These are phyloP conservation scores for Pilasporangium apinafurcum DNA, from an alignment of 352 stramenopile species.

Conservation along the genomic window DNA sequence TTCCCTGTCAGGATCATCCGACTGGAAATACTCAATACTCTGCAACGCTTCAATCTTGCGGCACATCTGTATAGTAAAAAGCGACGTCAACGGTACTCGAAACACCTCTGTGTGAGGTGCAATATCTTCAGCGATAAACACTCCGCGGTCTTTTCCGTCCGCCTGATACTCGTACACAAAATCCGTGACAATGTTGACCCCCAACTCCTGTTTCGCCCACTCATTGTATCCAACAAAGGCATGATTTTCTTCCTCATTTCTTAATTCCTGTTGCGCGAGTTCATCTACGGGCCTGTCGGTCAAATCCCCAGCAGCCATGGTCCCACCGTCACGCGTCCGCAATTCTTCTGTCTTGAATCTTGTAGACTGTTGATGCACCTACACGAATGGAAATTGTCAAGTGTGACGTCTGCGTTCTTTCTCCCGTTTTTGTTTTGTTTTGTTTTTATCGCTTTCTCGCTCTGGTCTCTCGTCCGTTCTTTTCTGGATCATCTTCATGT, in stretches of 20 bases:
- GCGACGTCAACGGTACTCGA: conserved; percentile 48
- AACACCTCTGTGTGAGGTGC: conserved; percentile 65
- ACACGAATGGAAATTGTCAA: too few relatives aligned
- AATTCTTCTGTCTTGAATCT: too few relatives aligned
- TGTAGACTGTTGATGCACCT: too few relatives aligned
- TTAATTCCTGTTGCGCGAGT: neutral
- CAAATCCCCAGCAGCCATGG: neutral
- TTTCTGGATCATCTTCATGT: too few relatives aligned
- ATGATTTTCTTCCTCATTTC: conserved; percentile 7
- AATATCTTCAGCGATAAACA: conserved; percentile 81
- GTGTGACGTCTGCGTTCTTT: too few relatives aligned
- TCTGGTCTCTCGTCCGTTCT: too few relatives aligned
- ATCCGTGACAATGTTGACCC: conserved; percentile 58
- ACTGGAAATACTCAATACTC: conserved; percentile 42
- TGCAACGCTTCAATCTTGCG: conserved; percentile 21
- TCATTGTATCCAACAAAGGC: conserved; percentile 74
- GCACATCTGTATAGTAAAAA: conserved; percentile 45
- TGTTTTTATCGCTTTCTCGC: too few relatives aligned
- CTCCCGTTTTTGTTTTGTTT: too few relatives aligned
- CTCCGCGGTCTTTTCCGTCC: conserved; percentile 48
- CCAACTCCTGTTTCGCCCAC: conserved; percentile 46
- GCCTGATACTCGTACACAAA: conserved; percentile 74
- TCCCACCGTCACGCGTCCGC: too few relatives aligned
- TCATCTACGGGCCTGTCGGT: neutral
- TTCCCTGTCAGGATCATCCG: conserved; percentile 30